Evolutionary conservation across 2,329 filamentous ascomycete genomes (phyloP).

Genomic region (Alternaria sp.): DNA sequence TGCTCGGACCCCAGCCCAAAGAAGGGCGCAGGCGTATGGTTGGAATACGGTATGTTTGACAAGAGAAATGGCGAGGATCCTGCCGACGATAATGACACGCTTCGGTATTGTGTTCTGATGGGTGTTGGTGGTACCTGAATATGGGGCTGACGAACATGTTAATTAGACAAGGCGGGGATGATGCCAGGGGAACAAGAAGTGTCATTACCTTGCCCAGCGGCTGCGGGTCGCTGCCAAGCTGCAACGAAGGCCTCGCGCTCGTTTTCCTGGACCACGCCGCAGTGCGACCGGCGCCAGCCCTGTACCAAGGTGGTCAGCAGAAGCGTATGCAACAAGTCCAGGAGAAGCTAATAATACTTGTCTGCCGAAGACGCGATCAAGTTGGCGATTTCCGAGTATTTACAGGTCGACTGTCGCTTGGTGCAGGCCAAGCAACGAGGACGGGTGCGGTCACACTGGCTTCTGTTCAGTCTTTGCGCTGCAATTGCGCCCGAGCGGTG

Average conservation of each 20-base stretch:
- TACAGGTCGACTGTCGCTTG: constrained; percentile 78
- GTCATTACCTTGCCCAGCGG: constrained; percentile 39
- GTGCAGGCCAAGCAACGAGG: constrained; percentile 68
- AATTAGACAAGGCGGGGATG: constrained; percentile 16
- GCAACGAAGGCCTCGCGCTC: constrained; percentile 35
- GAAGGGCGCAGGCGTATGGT: constrained; percentile 75
- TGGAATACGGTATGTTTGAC: constrained; percentile 76
- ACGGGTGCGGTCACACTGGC: constrained; percentile 75
- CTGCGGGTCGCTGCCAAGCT: constrained; percentile 38
- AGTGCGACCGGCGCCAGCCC: constrained; percentile 38
- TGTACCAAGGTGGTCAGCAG: constrained; percentile 37
- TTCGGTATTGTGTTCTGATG: constrained; percentile 42
- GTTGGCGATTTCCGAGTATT: constrained; percentile 79
- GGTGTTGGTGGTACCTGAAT: constrained; percentile 43
- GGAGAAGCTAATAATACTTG: constrained; percentile 61
- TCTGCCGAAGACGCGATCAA: constrained; percentile 66
- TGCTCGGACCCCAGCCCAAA: constrained; percentile 83
- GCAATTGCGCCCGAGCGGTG: constrained; percentile 1
- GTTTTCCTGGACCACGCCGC: constrained; percentile 41
- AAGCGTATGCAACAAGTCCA: neutral
- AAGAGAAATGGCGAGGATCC: constrained; percentile 64
- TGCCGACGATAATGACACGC: constrained; percentile 49
- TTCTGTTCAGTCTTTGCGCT: constrained; percentile 19
- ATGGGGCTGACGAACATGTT: constrained; percentile 27
- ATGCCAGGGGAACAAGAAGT: constrained; percentile 28